Evolutionary conservation across 495 filamentous ascomycete species (phyloP).

Genomic region (Penicillium verhagenii): DNA sequence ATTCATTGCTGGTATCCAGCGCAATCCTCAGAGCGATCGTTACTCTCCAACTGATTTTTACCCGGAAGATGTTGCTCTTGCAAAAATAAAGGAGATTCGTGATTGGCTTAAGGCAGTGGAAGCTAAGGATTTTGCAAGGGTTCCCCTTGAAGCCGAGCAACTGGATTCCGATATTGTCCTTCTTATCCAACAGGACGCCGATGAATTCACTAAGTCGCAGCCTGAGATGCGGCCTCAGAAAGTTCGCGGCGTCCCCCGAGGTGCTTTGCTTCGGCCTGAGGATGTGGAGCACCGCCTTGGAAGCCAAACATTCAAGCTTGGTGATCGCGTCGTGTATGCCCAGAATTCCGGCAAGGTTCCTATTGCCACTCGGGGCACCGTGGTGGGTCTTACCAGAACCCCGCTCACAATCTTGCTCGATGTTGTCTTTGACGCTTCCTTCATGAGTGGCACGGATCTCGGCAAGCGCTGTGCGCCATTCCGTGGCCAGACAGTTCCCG

Average conservation of each 20-base stretch:
- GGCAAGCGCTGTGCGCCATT: conserved; percentile 91
- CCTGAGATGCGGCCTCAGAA: conserved; percentile 56
- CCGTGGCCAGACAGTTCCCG: conserved; percentile 87
- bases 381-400: conserved; percentile 87
- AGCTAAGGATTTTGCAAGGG: conserved; percentile 85
- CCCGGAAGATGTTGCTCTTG: conserved; percentile 59
- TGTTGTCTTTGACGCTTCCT: conserved; percentile 87
- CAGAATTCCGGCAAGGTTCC: conserved; percentile 93
- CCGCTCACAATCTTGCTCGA: conserved; percentile 79
- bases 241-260: conserved; percentile 75
- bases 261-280: conserved; percentile 81
- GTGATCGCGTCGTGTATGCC: conserved; percentile 90
- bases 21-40: conserved; percentile 67
- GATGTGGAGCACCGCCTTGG: conserved; percentile 90
- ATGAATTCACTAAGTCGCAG: conserved; percentile 51
- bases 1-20: conserved; percentile 84
- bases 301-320: conserved; percentile 79
- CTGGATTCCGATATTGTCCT: conserved; percentile 87
- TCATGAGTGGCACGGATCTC: conserved; percentile 93
- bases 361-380: conserved; percentile 86
- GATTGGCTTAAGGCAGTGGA: conserved; percentile 90
- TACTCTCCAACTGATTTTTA: conserved; percentile 89
- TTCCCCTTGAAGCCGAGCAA: conserved; percentile 93
- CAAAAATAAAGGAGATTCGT: conserved; percentile 75
- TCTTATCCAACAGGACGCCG: conserved; percentile 74